These are phyloP conservation scores for Talaromyces sp. DNA, from an alignment of 2,329 filamentous ascomycete genomes.

Conservation along the genomic window DNA sequence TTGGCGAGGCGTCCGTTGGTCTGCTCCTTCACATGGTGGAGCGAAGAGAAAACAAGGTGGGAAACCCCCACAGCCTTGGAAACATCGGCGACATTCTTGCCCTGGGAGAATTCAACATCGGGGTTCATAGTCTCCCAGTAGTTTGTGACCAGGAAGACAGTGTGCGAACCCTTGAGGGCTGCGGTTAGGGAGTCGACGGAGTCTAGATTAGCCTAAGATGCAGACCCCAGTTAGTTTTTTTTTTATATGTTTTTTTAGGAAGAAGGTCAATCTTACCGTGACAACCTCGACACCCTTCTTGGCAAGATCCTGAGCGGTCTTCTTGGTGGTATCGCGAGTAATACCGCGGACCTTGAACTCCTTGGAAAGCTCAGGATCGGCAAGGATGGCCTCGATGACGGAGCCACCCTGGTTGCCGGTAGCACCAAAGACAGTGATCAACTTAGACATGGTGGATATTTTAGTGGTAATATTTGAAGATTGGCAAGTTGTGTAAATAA, in stretches of 20 bases:
- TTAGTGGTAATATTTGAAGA: no score
- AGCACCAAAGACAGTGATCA: conserved; percentile 53
- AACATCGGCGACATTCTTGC: conserved; percentile 29
- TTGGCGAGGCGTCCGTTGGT: conserved; percentile 4
- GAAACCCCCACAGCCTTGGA: conserved; percentile 26
- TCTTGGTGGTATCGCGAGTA: conserved; percentile 47
- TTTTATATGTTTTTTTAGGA: no score
- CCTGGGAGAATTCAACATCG: conserved; percentile 22
- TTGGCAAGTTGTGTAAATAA: no score
- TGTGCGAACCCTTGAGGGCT: conserved; percentile 44
- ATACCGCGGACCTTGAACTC: conserved; percentile 53
- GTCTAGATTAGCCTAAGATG: conserved; percentile 47
- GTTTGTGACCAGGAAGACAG: conserved; percentile 51
- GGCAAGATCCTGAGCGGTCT: conserved; percentile 42
- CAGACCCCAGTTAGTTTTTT: no score
- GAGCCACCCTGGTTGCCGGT: conserved; percentile 59
- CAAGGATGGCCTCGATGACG: conserved; percentile 44
- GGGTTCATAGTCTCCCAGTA: conserved; percentile 25
- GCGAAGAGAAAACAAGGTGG: conserved; percentile 32
- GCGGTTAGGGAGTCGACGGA: conserved; percentile 40
- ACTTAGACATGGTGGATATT: conserved; percentile 43
- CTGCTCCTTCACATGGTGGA: conserved; percentile 11
- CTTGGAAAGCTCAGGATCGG: conserved; percentile 39
- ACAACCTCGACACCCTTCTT: conserved; percentile 42
- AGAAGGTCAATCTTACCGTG: no score